Base-by-base conservation (phyloP, 2,329 filamentous ascomycete species). In the Annulohypoxylon truncatum region DNA sequence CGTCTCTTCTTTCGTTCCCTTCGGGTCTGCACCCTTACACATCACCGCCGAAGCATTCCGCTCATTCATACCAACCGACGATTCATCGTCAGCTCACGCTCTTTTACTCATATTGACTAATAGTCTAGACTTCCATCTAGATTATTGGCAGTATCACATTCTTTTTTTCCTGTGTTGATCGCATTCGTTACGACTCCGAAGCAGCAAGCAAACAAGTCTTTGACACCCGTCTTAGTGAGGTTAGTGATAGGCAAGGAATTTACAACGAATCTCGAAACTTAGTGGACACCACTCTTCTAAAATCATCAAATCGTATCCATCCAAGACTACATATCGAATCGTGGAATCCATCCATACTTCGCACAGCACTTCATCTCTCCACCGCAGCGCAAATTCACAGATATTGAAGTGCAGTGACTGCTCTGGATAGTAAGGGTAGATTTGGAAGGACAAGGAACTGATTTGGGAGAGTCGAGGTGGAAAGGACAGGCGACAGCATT, bases 81-180 rank as follows among this genome's bases (percentile, higher is more conserved):
- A 59, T 51, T 53, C n/a, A 64, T 61, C 70, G 72, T 73, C 73
- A 71, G 61, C 22, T 62, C 68, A 76, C 74, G 64, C 68, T 77
- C 74, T 29, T 68, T 74, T 74, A 72, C 61, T 57, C 35, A 63
- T 67, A 54, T 62, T 56, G 57, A 64, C 53, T 48, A 55, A 63
- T 68, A 63, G 55, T 70, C 67, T 61, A 61, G 62, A 64, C 61
- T 31, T 57, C 57, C 24, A 63, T 71, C 72, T 71, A 61, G 70
- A 72, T 69, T 69, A 68, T 67, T 47, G 28, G 50, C 61, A 55
- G 47, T 60, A 58, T 70, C 66, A 69, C 74, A 64, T 71, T 76
- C 74, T 66, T 73, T 74, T 66, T 56, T 64, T 69, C 55, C 66
- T 72, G 73, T 76, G 74, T 76, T 75, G 74, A 75, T 74, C 76